phyloP scores from a whole-genome alignment of 441 rosid species.

The Gossypium gossypioides region DNA sequence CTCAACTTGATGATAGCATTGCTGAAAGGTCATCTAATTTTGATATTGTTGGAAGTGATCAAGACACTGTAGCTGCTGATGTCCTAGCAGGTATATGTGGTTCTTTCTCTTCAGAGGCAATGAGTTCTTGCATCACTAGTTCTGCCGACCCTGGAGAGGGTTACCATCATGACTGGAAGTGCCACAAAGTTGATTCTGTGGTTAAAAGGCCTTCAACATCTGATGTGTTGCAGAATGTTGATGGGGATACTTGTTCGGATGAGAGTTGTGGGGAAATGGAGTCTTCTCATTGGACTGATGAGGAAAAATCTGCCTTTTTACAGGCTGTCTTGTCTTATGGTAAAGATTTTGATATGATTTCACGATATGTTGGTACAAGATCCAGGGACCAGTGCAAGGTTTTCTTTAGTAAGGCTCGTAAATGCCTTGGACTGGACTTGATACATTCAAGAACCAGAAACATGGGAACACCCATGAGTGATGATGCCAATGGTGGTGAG shows the following conservation, averaged over 20 bases:
- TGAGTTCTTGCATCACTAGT: conserved; percentile 75
- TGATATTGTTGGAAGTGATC: conserved; percentile 45
- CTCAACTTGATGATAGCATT: conserved; percentile 34
- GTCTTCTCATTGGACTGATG: conserved; percentile 84
- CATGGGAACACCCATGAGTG: conserved; percentile 35
- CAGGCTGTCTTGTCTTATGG: conserved; percentile 73
- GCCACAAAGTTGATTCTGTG: conserved; percentile 36
- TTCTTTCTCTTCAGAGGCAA: conserved; percentile 80
- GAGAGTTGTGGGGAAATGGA: conserved; percentile 86
- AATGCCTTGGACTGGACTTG: conserved; percentile 80
- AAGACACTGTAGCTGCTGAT: conserved; percentile 78
- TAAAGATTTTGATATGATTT: conserved; percentile 74
- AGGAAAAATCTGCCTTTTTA: conserved; percentile 67
- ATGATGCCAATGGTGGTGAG: conserved; percentile 63
- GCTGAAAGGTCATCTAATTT: conserved; percentile 43
- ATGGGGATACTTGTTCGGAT: conserved; percentile 82
- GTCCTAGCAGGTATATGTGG: conserved; percentile 73
- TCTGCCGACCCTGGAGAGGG: conserved; percentile 56
- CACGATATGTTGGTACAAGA: conserved; percentile 55
- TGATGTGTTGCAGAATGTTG: conserved; percentile 54
- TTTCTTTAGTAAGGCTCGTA: conserved; percentile 87
- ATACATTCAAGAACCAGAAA: conserved; percentile 38
- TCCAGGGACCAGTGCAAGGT: conserved; percentile 79
- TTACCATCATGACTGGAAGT: conserved; percentile 36
- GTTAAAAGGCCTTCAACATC: conserved; percentile 43